phyloP scores from a whole-genome alignment of 139 green algal species.

The Volvox reticuliferus region DNA sequence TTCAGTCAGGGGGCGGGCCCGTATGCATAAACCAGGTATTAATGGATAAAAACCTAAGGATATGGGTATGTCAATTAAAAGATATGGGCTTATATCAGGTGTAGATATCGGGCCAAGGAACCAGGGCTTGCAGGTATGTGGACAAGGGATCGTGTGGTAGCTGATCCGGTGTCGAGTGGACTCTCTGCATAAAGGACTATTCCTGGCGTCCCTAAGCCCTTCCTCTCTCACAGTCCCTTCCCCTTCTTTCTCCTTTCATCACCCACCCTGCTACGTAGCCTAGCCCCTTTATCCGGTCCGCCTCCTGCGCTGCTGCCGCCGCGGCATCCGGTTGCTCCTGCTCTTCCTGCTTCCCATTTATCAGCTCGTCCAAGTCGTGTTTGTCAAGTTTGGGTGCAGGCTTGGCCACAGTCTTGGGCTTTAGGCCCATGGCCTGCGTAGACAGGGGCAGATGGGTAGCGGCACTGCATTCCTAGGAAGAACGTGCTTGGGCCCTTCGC shows the following conservation, averaged over 20 bases:
- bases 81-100: too few relatives aligned
- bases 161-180: too few relatives aligned
- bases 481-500: not conserved
- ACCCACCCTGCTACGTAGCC: slow-evolving; percentile 57
- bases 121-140: too few relatives aligned
- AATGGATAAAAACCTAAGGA: too few relatives aligned
- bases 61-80: too few relatives aligned
- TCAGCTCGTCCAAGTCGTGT: slow-evolving; percentile 72
- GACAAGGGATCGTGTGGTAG: too few relatives aligned
- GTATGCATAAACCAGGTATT: too few relatives aligned
- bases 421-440: slow-evolving; percentile 76
- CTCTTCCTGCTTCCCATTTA: slow-evolving; percentile 52
- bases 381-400: slow-evolving; percentile 67
- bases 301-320: not conserved
- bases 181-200: too few relatives aligned
- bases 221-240: too few relatives aligned
- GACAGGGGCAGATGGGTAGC: not conserved
- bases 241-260: not conserved
- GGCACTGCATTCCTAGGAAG: not conserved
- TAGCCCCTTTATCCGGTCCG: slow-evolving; percentile 61
- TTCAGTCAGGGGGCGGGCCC: too few relatives aligned
- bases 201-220: too few relatives aligned
- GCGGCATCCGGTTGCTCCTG: slow-evolving; percentile 49
- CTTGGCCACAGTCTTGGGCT: slow-evolving; percentile 62
- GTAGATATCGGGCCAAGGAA: too few relatives aligned